Base-by-base conservation (phyloP, 2,329 filamentous ascomycete species). In the Venturia nashicola region DNA sequence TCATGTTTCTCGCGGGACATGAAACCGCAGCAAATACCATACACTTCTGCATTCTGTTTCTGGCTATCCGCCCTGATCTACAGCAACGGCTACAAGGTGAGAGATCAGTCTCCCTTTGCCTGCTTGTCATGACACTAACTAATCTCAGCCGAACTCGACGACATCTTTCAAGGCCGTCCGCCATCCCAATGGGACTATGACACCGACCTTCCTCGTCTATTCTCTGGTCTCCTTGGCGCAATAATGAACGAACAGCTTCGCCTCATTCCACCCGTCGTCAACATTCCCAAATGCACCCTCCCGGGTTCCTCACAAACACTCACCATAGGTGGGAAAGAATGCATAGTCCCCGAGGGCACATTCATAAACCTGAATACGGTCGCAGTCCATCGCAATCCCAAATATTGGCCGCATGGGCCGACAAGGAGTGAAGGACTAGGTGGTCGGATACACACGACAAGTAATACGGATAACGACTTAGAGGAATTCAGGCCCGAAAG, bases 171-270 rank as follows among this genome's bases (percentile, higher is more conserved):
- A 46, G 77, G 80, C 43, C 74, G 77, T 18, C 81, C 87, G 27
- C 63, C 63, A n/a, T 73, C 75, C 0, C 79, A 82, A 8, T 93
- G 89, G 90, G 80, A 85, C 68, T 93, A 90, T 71, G 88, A 92
- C 55, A 74, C 77, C 12, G 78, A 83, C 68, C 79, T 92, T 66
- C 85, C 83, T 54, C 77, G 81, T 9, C 79, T 94, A 65, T 83
- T 90, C 68, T 83, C 81, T 12, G 85, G 86, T 65, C 86, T 90
- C 80, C 76, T 87, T 11, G 90, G 87, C 20, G 89, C 90, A 4
- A 83, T 87, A 68, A 82, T 93, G 80, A 89, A 91, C 70, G 90
- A 94, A 76, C 86, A 87, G 44, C 79, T 94, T 62, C 85, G 90
- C 12, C 70, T 91, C 51, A 79, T 90, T 65, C 88, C 89, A 1